Base-by-base conservation (phyloP, 768 basidiomycete species). In the Tylopilus vinaceipallidus region DNA sequence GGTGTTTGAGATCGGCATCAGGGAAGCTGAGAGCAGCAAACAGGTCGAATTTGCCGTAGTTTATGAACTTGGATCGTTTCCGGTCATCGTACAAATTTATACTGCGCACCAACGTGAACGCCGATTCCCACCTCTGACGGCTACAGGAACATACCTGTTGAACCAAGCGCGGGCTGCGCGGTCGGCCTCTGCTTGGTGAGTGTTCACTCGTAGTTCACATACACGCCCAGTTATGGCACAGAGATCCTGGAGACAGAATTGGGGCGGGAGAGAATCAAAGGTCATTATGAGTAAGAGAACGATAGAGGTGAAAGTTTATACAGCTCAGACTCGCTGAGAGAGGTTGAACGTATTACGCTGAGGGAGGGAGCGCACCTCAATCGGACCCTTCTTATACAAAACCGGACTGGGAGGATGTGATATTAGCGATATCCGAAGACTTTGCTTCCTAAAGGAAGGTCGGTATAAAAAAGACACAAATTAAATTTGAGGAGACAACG, bases 11-110 rank as follows among this genome's bases (percentile, higher is more conserved):
- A 51, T 72, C 71, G 8, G 70, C 71, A 33, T 73, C 71, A 10
- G 71, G 68, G 52, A 70, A 72, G 51, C 64, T 67, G 49, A 73
- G 68, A 13, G 68, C 67, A 10, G 71, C 71, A 45, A 71, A 72
- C 8, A 70, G 52, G 46, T 72, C 71, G 47, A 72, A 72, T 57
- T 68, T 68, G 23, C 69, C 65, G 20, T 72, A 71, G 55, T 70
- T 65, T 20, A 72, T 35, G 38, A 72, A 72, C 42, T 63, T 64
- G 50, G 52, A 64, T 52, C 64, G 62, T 55, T 65, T 71, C 46
- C 57, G 55, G 45, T 69, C 67, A 45, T 69, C 57, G 57, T 72
- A 73, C 47, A 73, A 52, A n/a, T 50, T 46, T 39, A 65, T 59
- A 44, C 71, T 72, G 30, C 14, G 50, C 13, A 14, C 13, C 29